Percentiles rank a stretch among this genome's conserved stretches.
These are phyloP conservation scores for Nymphaea colorata DNA, from an alignment of 164 flowering plant genomes.

Conservation along the genomic window DNA sequence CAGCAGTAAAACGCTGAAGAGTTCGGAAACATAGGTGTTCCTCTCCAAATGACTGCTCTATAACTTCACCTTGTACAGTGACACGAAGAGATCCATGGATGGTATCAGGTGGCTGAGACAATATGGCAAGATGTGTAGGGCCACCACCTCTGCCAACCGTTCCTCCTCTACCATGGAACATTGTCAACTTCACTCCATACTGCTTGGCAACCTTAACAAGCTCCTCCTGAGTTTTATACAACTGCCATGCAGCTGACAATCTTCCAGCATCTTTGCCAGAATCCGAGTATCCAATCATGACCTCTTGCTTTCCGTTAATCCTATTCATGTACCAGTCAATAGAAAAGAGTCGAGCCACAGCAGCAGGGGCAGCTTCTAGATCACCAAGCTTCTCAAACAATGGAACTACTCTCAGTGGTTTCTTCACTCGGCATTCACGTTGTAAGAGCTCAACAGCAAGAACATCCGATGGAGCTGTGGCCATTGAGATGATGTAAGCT, in stretches of 20 bases:
- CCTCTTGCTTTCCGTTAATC: constrained; percentile 74
- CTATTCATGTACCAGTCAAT: constrained; percentile 2
- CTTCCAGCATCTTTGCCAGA: constrained; percentile 71
- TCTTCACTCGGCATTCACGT: constrained; percentile 3
- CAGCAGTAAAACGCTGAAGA: constrained; percentile 92
- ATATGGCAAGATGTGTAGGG: constrained; percentile 96
- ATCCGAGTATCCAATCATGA: constrained; percentile 25
- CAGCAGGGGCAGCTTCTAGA: constrained; percentile 4
- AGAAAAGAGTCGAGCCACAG: not conserved
- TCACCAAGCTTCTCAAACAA: constrained; percentile 3
- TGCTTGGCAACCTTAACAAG: constrained; percentile 85
- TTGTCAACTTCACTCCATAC: constrained; percentile 83
- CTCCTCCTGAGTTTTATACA: constrained; percentile 97
- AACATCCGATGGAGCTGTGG: constrained; percentile 3
- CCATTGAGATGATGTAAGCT: constrained; percentile 49
- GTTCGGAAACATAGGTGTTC: constrained; percentile 96
- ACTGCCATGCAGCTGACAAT: constrained; percentile 92
- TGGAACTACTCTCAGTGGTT: constrained; percentile 2
- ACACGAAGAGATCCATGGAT: constrained; percentile 94
- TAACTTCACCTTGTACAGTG: constrained; percentile 97
- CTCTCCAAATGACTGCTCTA: constrained; percentile 98
- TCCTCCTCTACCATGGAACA: constrained; percentile 99
- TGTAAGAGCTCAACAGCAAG: constrained; percentile 4
- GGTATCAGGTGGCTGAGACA: constrained; percentile 99
- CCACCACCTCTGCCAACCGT: constrained; percentile 99